phyloP scores from a whole-genome alignment of 2,329 filamentous ascomycete species.

The Sporothrix variecibatus region DNA sequence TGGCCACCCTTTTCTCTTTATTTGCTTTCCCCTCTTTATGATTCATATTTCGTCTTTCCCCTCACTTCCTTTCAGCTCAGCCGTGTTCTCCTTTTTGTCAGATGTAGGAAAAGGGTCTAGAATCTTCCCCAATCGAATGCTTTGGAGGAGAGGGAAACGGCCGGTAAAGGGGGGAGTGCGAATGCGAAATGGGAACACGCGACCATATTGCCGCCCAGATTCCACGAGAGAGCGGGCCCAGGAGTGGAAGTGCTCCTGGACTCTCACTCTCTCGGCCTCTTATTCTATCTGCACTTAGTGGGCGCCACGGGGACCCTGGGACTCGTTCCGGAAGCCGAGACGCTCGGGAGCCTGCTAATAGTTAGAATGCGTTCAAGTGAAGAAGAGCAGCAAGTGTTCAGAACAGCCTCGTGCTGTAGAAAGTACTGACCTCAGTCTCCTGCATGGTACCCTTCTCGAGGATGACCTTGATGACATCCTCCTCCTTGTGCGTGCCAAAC shows the following conservation, averaged over 20 bases:
- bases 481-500: conserved; percentile 78
- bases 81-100: not conserved
- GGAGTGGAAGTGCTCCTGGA: not conserved
- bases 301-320: conserved; percentile 46
- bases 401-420: too few relatives aligned
- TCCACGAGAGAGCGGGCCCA: not conserved
- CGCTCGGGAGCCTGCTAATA: conserved; percentile 52
- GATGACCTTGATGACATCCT: conserved; percentile 80
- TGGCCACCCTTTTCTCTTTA: not conserved
- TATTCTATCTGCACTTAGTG: conserved; percentile 34
- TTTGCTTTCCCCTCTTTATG: not conserved
- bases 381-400: not conserved
- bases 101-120: not conserved
- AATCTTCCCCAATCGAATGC: not conserved
- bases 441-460: conserved; percentile 73
- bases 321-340: conserved; percentile 56
- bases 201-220: not conserved
- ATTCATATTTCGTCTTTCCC: not conserved
- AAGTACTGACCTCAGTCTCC: conserved; percentile 53
- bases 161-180: not conserved
- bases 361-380: not conserved
- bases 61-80: not conserved
- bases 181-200: conserved; percentile 3
- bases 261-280: conserved; percentile 2
- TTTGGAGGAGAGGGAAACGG: not conserved